phyloP scores from a whole-genome alignment of 164 flowering plant species.

The Magnolia changhungtana region DNA sequence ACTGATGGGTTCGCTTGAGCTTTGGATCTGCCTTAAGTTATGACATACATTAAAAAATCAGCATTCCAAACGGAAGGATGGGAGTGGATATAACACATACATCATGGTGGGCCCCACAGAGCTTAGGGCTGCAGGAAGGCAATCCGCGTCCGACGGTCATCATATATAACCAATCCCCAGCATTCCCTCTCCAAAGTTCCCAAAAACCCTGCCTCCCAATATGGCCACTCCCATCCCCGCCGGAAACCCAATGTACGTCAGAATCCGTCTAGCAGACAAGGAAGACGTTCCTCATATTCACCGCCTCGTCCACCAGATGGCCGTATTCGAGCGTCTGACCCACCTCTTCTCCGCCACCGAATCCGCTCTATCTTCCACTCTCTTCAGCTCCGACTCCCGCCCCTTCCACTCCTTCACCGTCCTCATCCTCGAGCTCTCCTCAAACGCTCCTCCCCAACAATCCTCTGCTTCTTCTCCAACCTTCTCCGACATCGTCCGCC shows the following conservation, averaged over 20 bases:
- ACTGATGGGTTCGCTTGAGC: too few relatives aligned
- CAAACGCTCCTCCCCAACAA: constrained; percentile 9
- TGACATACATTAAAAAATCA: too few relatives aligned
- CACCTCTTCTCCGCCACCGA: constrained; percentile 73
- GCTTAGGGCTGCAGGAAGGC: too few relatives aligned
- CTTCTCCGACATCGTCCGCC: constrained; percentile 29
- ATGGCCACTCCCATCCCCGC: constrained; percentile 8
- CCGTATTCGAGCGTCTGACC: constrained; percentile 76
- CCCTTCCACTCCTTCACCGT: constrained; percentile 85
- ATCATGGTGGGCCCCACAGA: too few relatives aligned
- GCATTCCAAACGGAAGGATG: too few relatives aligned
- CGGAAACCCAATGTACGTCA: constrained; percentile 16
- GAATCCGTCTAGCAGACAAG: constrained; percentile 60
- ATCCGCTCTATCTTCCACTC: constrained; percentile 59
- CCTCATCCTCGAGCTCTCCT: constrained; percentile 68
- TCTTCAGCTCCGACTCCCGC: constrained; percentile 53
- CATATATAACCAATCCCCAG: neutral
- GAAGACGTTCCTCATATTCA: constrained; percentile 73
- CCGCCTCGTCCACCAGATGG: constrained; percentile 82
- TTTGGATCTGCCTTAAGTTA: too few relatives aligned
- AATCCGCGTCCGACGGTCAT: too few relatives aligned
- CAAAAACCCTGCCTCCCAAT: neutral
- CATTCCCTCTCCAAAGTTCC: neutral
- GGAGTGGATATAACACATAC: too few relatives aligned
- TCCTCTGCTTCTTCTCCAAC: neutral